A percentile compares a stretch with the other conserved stretches of the same genome.
Evolutionary conservation across 2,329 filamentous ascomycete genomes (phyloP).

Genomic region (Colletotrichum lindemuthianum): DNA sequence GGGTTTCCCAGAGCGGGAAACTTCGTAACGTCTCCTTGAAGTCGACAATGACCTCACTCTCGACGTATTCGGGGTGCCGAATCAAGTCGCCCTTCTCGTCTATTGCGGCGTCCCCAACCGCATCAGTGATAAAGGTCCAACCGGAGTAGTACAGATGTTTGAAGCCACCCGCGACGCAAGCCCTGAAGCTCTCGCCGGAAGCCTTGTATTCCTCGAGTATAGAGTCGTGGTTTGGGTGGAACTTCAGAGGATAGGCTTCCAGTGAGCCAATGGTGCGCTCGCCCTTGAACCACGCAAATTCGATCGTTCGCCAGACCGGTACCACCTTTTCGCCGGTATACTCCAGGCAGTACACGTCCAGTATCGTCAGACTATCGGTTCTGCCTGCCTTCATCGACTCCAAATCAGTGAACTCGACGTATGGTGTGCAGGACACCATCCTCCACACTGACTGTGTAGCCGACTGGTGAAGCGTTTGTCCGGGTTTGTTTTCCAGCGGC

Average conservation of each 20-base stretch:
- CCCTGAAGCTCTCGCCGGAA: neutral
- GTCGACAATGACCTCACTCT: neutral
- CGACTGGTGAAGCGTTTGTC: neutral
- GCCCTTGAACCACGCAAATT: neutral
- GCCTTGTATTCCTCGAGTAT: neutral
- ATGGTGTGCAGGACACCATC: neutral
- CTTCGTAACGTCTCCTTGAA: constrained; percentile 3
- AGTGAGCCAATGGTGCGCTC: neutral
- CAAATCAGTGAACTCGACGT: neutral
- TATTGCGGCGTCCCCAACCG: neutral
- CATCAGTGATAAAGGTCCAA: constrained; percentile 6
- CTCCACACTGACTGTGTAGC: neutral
- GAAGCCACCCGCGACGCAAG: neutral
- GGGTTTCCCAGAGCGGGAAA: neutral
- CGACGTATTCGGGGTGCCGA: neutral
- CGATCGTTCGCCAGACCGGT: neutral
- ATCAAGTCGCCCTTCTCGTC: neutral
- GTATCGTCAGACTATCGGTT: neutral
- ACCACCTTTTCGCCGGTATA: neutral
- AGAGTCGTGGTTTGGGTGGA: neutral
- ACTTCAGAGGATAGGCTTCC: neutral
- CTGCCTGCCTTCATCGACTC: neutral
- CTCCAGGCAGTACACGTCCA: neutral
- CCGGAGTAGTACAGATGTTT: constrained; percentile 5
- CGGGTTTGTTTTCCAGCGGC: neutral